Base-by-base conservation (phyloP, 2,329 filamentous ascomycete species). In the Acarospora socialis region DNA sequence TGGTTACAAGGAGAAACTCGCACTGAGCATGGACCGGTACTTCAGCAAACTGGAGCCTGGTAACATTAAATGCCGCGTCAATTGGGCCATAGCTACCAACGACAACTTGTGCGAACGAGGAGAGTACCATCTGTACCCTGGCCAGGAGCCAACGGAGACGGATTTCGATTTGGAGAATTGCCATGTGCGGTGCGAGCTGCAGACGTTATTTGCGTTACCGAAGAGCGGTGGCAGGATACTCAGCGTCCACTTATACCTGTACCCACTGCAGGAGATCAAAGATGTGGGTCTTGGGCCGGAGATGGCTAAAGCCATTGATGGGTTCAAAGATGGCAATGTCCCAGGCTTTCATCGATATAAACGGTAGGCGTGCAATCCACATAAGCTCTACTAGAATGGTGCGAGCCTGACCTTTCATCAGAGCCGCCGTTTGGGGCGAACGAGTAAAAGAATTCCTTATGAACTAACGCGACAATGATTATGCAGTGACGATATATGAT, bases 1-100 rank as follows among this genome's bases (percentile, higher is more conserved):
- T 1, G 35, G 38, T 1, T 52, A 51, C 21, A 41, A 40, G n/a
- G 44, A 48, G 8, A 50, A 45, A 16, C 34, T 52, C 3, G 43
- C 47, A 28, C 43, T 39, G 21, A 50, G 47, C 27, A 50, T 52
- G 47, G 47, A 51, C 40, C 44, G 47, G n/a, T 49, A 42, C 25
- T 50, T 51, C 26, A 38, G 37, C 4, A 41, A 33, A 12, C 21
- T 52, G 4, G 38, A 44, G 24, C 39, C 38, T 3, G 46, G 46
- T 25, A 25, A 25, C 8, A 10, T 8, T 25, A 25, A 25, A 25
- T 10, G 23, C 16, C 30, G 30, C 30, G 26, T 17, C 16, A 32
- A 25, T 14, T 32, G 30, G 30, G 30, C 20, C 7, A 13, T 32
- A 12, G 30, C 36, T 30, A 38, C n/a, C 38, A 35, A 23, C 21